These are phyloP conservation scores for Plicaturopsis crispa DNA, from an alignment of 768 basidiomycete genomes.

Conservation along the genomic window DNA sequence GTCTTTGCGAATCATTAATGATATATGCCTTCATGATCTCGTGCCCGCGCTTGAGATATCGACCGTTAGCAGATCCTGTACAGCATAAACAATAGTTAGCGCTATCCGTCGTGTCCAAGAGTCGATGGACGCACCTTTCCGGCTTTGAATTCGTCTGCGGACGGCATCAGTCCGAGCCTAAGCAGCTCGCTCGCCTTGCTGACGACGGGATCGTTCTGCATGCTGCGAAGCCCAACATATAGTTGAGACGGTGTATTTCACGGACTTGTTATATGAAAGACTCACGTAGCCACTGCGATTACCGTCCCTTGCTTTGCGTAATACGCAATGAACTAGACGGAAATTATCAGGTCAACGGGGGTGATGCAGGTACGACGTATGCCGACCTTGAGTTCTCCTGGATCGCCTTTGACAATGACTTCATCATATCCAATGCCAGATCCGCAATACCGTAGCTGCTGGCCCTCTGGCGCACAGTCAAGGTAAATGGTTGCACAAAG, in stretches of 20 bases:
- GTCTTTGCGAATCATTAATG: too few relatives aligned
- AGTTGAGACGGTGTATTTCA: neutral
- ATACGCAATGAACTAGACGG: constrained; percentile 66
- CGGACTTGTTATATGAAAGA: neutral
- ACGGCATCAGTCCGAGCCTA: constrained; percentile 74
- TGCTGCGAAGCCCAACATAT: constrained; percentile 29
- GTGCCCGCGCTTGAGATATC: constrained; percentile 22
- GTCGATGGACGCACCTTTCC: constrained; percentile 51
- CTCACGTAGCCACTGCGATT: constrained; percentile 59
- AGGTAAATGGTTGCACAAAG: constrained; percentile 1
- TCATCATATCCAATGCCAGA: constrained; percentile 67
- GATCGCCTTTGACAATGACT: constrained; percentile 68
- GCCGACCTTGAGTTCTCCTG: constrained; percentile 68
- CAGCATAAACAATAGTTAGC: neutral
- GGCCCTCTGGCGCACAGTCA: constrained; percentile 48
- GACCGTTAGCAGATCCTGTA: constrained; percentile 31
- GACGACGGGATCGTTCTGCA: constrained; percentile 80
- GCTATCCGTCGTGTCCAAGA: neutral
- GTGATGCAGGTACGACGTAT: neutral
- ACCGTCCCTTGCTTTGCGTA: constrained; percentile 60
- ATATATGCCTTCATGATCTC: too few relatives aligned
- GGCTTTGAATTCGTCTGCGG: constrained; percentile 58
- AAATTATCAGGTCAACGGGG: constrained; percentile 1
- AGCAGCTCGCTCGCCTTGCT: constrained; percentile 73
- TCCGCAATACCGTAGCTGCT: constrained; percentile 83